These are phyloP conservation scores for Bruguiera sexangula DNA, from an alignment of 345 rosid species.

Conservation along the genomic window DNA sequence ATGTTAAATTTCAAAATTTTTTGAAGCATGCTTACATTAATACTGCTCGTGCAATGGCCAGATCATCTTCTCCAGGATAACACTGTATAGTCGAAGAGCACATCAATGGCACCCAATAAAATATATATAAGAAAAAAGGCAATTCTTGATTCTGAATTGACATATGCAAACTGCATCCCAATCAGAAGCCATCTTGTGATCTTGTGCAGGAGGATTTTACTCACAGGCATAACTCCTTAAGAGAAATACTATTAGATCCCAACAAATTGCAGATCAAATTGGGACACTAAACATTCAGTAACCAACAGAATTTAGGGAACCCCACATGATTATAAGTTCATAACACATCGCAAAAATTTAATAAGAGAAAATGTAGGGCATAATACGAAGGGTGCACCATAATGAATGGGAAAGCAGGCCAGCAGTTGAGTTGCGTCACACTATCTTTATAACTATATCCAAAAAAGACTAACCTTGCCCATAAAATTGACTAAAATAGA, in stretches of 20 bases:
- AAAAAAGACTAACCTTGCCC: conserved; percentile 64
- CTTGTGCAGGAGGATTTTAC: too few species aligned
- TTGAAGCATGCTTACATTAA: conserved; percentile 51
- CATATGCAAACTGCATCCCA: conserved; percentile 2
- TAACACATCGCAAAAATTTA: not conserved
- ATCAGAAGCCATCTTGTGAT: not conserved
- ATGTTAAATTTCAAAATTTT: not conserved
- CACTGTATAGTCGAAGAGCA: conserved; percentile 56
- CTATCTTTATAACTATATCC: not conserved
- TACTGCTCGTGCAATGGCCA: conserved; percentile 77
- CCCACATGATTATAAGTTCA: too few species aligned
- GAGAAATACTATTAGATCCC: not conserved
- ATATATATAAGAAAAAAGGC: conserved; percentile 6
- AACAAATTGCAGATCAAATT: too few species aligned
- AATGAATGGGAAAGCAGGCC: not conserved
- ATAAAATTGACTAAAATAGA: conserved; percentile 69
- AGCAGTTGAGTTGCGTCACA: not conserved
- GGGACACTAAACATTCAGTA: too few species aligned
- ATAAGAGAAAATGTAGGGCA: not conserved
- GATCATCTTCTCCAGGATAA: conserved; percentile 98
- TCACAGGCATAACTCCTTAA: not conserved
- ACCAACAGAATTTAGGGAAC: too few species aligned
- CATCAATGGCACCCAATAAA: conserved; percentile 8
- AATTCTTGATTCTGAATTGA: not conserved
- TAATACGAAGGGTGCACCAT: not conserved